Base-by-base conservation (phyloP, 2,329 filamentous ascomycete species). In the Colletotrichum sp. region DNA sequence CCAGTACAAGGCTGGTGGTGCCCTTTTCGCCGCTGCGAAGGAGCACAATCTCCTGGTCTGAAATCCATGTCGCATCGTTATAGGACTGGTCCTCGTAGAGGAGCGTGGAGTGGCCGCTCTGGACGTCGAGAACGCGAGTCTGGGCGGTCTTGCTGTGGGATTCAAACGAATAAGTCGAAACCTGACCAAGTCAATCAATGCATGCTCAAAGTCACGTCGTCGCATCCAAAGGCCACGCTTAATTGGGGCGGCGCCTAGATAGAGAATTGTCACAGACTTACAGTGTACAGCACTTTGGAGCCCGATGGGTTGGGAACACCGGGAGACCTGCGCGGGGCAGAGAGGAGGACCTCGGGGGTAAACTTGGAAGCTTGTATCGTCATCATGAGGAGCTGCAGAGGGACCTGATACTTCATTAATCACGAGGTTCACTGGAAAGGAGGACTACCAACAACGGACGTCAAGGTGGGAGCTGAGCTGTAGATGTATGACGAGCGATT, bases 91-190 rank as follows among this genome's bases (percentile, higher is more conserved):
- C 91, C 68, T 93, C 90, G 63, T 91, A 93, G 13, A 98, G 87
- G 15, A 93, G 84, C 6, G 88, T 91, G 6, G 93, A 93, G 67
- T 93, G 88, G 39, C 93, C 93, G 9, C 90, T 91, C 61, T 89
- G 86, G 74, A 96, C 88, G 79, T 96, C 92, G 55, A 98, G 86
- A 30, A 96, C 84, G 22, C 93, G 91, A 79, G 94, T 93, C 85
- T 96, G 93, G 75, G 87, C 89, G 7, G 89, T 90, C 82, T 93
- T 94, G 63, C 89, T 88, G 82, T 98, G 95, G 1, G 91, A 89
- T 52, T 94, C 88, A 83, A 98, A 98, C 7, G 92, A 96, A 84
- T 98, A 98, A 3, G 93, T 92, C 1, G 94, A 94, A 19, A 92
- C 87, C 83, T 93, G 82, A 69, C 32, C 12, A 8, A 8, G 68